A percentile compares a stretch with the other conserved stretches of the same genome.
These are phyloP conservation scores for Biscogniauxia mediterranea DNA, from an alignment of 2,329 filamentous ascomycete genomes.

Conservation along the genomic window DNA sequence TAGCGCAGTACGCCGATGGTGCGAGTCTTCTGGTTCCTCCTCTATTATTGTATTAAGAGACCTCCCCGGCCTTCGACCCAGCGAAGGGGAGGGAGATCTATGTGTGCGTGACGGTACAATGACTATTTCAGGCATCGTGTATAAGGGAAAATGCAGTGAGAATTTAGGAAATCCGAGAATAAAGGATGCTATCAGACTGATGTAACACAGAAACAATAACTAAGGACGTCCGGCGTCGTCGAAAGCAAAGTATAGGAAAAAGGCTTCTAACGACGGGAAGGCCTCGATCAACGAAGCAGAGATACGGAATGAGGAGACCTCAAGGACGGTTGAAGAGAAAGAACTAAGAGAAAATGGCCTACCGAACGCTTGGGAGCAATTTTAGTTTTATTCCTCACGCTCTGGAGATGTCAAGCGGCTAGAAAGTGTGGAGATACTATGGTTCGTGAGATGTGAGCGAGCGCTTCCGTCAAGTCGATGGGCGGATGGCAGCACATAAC, in stretches of 20 bases:
- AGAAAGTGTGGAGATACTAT: constrained; percentile 22
- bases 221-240: constrained; percentile 34
- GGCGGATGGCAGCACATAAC: constrained; percentile 22
- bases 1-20: constrained; percentile 26
- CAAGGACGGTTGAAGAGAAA: constrained; percentile 32
- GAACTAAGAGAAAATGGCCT: constrained; percentile 22
- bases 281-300: constrained; percentile 47
- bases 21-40: constrained; percentile 46
- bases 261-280: constrained; percentile 40
- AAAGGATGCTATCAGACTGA: constrained; percentile 24
- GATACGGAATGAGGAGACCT: constrained; percentile 34
- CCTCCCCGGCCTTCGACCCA: constrained; percentile 52
- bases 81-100: constrained; percentile 51
- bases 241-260: constrained; percentile 30
- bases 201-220: constrained; percentile 19
- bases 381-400: constrained; percentile 31
- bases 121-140: constrained; percentile 47
- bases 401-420: constrained; percentile 29
- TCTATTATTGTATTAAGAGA: constrained; percentile 66
- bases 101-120: constrained; percentile 42
- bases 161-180: constrained; percentile 22
- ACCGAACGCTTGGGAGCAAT: constrained; percentile 23
- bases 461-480: constrained; percentile 29
- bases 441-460: constrained; percentile 18
- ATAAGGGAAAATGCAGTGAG: constrained; percentile 23